Evolutionary conservation across 352 stramenopile species (phyloP), one percentile per base, ranked within the genome.

Genomic region (Phytophthora boehmeriae): DNA sequence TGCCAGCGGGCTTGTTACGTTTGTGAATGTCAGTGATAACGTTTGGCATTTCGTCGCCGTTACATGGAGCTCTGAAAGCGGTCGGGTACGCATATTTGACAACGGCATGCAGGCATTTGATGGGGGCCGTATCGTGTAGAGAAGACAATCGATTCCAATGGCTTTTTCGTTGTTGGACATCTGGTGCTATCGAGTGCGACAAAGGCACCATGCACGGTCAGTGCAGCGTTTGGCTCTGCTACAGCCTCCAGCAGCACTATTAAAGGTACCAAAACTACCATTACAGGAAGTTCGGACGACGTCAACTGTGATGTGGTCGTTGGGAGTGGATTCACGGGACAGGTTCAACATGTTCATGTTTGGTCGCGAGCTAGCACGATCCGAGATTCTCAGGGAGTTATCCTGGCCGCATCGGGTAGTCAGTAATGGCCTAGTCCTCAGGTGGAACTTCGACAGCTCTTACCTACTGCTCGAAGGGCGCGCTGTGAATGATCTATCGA

Each of bases 21-120:
- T 88, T 56, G 67, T 90, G 41, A 76, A 89, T 36, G 60, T 92
- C 14, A 86, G 69, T 10, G 80, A 92, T 54, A 77, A 72, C 19
- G n/a, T n/a, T 6, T 92, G 83, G 83, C 83, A 92, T 41, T 91
- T 89, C 4, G 25, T 92, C 8, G 76, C 75, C 11, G 30, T 90
- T 10, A 75, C 67, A 1, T 92, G 83, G 83, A 78, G 71, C 44
- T 49, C 68, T 3, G 68, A 78, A 5, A 78, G 88, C n/a, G 83
- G 83, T 2, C 80, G 78, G 0, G 68, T 87, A 6, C 25, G 46
- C 4, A 27, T 92, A 6, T 89, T 76, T 25, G 80, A 90, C 74
- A 90, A 92, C 28, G 83, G 75, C 1, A 86, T 91, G 76, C 71
- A 81, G 5, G 77, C 48, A 6, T 93, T 91, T 30, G 78, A 89